Evolutionary conservation across 495 filamentous ascomycete genomes (phyloP).

Genomic region (Lichenothelia convexa): DNA sequence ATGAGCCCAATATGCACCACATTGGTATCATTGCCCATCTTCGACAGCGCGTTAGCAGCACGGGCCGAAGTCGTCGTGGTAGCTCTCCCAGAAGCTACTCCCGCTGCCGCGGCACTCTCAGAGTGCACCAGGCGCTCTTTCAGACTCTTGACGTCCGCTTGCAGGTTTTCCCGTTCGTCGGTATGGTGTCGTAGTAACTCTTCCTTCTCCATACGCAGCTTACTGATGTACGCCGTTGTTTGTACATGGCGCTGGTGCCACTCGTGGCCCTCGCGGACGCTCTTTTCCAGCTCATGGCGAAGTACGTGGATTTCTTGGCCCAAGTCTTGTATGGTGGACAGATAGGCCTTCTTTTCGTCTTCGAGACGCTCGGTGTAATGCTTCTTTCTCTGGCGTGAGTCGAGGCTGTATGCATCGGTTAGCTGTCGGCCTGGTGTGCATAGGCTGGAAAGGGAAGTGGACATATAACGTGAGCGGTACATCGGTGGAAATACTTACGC

Average conservation of each 20-base stretch:
- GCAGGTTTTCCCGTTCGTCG: constrained; percentile 80
- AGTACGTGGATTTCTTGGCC: constrained; percentile 53
- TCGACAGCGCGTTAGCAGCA: constrained; percentile 32
- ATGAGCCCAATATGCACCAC: constrained; percentile 56
- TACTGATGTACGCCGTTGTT: constrained; percentile 55
- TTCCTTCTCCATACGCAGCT: constrained; percentile 70
- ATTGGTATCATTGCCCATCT: constrained; percentile 66
- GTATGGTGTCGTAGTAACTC: constrained; percentile 80
- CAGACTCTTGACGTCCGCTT: constrained; percentile 85
- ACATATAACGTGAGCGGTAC: constrained; percentile 1
- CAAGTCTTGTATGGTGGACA: constrained; percentile 49
- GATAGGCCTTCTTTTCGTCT: constrained; percentile 86
- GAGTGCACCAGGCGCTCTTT: constrained; percentile 68
- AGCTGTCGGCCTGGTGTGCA: no score
- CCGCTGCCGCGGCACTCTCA: constrained; percentile 30
- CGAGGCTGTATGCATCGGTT: constrained; percentile 43
- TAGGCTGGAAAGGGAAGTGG: constrained; percentile 1
- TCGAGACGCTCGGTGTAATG: constrained; percentile 94
- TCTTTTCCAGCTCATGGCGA: constrained; percentile 35
- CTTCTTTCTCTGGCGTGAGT: constrained; percentile 97
- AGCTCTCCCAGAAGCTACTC: constrained; percentile 35
- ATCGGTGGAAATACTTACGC: constrained; percentile 42
- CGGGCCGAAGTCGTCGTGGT: no score
- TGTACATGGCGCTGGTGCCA: constrained; percentile 49
- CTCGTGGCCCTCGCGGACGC: constrained; percentile 48